Evolutionary conservation across 768 basidiomycete genomes (phyloP), one percentile per base, ranked within the genome.

Genomic region (Fistulinella prunicolor): DNA sequence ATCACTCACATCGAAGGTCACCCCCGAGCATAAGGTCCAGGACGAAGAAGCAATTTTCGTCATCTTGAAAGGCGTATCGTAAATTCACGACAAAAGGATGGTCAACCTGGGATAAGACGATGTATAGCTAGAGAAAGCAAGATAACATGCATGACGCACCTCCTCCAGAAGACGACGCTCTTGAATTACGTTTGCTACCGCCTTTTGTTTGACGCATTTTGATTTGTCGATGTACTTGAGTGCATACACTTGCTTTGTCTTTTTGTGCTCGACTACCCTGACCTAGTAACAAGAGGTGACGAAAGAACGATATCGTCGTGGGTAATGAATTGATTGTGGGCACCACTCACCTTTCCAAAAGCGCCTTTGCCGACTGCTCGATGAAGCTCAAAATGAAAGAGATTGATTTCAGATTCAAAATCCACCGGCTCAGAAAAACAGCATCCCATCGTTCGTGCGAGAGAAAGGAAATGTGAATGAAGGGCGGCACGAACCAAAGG

Each of bases 201-300:
- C 91, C 68, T 87, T 90, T 73, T 93, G 91, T 63, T 85, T 85
- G 51, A 93, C 85, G 68, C 93, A 90, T 63, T 83, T 85, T 38
- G 89, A 78, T 70, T 98, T 98, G 70, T 98, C 94, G 73, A 98
- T 94, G 73, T 98, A 97, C 64, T 98, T 98, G 71, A 97, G 83
- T 19, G 94, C 94, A 64, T 90, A 96, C 2, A 97, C 77, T 58
- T 91, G 82, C 65, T 93, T 94, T 2, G 89, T 82, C 62, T 85
- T 83, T 67, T 95, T 96, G 73, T 96, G 94, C 67, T 97, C 93
- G 53, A 98, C 92, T 38, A 97, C 94, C 63, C 94, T 83, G 66
- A 98, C 94, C 93, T 95, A 44, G 44, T 26, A n/a, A 23, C 30
- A 38, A 38, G 42, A 48, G 38, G 4, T 24, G 21, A 13, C 12